phyloP scores from a whole-genome alignment of 2,329 filamentous ascomycete genomes.

The Drechslerella coelobrocha region DNA sequence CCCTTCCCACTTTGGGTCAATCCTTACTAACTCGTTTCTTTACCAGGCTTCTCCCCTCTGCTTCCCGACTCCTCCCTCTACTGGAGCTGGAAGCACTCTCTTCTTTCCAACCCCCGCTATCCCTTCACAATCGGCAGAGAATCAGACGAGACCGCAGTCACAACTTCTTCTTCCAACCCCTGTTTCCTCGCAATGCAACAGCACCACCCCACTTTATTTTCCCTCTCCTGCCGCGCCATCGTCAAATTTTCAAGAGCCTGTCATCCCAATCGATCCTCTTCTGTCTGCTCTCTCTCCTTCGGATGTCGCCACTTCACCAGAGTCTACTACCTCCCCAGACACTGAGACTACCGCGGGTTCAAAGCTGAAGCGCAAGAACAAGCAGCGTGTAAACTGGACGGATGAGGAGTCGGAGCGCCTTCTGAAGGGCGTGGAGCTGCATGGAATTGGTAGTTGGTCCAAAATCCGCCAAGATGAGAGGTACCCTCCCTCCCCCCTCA shows the following conservation, averaged over 20 bases:
- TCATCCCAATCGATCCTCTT: not conserved
- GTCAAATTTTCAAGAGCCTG: not conserved
- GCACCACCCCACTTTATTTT: not conserved
- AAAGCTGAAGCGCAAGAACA: slow-evolving; percentile 37
- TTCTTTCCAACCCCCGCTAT: not conserved
- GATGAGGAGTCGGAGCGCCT: slow-evolving; percentile 28
- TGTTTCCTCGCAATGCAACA: not conserved
- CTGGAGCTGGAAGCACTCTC: not conserved
- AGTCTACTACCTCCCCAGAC: slow-evolving; percentile 19
- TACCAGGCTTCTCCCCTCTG: slow-evolving; percentile 4
- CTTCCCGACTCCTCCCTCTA: slow-evolving; percentile 15
- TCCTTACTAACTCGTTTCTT: not conserved
- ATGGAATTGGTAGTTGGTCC: slow-evolving; percentile 35
- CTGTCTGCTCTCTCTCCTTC: not conserved
- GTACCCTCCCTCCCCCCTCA: not conserved
- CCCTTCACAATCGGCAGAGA: not conserved
- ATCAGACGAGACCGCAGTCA: not conserved
- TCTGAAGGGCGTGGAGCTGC: slow-evolving; percentile 24
- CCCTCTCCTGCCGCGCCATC: not conserved
- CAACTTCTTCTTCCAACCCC: not conserved
- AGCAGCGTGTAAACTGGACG: slow-evolving; percentile 33
- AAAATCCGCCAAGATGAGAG: slow-evolving; percentile 23
- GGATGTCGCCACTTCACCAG: slow-evolving; percentile 7
- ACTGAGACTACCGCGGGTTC: slow-evolving; percentile 2
- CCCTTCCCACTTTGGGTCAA: not conserved